A percentile compares a stretch with the other conserved stretches of the same genome.
These are phyloP conservation scores for Hysterium pulicare DNA, from an alignment of 2,329 filamentous ascomycete genomes.

Conservation along the genomic window DNA sequence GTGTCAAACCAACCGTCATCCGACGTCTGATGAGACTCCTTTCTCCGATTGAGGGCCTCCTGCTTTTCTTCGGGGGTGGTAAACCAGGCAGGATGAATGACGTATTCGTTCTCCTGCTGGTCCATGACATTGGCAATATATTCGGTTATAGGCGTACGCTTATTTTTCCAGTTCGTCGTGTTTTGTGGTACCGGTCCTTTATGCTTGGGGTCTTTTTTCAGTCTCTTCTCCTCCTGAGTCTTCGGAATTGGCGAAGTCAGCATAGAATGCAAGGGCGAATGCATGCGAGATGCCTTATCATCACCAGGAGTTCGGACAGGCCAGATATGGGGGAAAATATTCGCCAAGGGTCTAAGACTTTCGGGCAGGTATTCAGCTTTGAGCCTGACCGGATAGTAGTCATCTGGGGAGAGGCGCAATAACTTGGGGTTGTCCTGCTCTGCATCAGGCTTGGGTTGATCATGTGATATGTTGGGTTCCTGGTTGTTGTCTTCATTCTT, in stretches of 20 bases:
- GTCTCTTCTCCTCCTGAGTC: constrained; percentile 62
- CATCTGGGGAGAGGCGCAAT: constrained; percentile 43
- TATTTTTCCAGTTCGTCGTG: constrained; percentile 66
- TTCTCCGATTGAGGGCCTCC: constrained; percentile 53
- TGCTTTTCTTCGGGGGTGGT: constrained; percentile 53
- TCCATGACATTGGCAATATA: constrained; percentile 72
- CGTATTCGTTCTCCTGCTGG: constrained; percentile 77
- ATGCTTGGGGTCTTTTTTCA: constrained; percentile 40
- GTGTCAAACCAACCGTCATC: constrained; percentile 81
- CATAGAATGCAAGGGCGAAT: constrained; percentile 84
- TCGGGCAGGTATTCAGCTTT: constrained; percentile 39
- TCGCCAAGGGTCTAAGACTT: constrained; percentile 60
- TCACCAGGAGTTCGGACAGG: constrained; percentile 85
- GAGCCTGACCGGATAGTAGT: constrained; percentile 49
- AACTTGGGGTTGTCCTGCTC: constrained; percentile 20
- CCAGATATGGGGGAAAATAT: constrained; percentile 87
- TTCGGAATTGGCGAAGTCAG: constrained; percentile 71
- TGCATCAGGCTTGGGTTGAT: constrained; percentile 11
- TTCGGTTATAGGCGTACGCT: constrained; percentile 76
- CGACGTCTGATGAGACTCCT: constrained; percentile 46
- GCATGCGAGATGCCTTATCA: constrained; percentile 72
- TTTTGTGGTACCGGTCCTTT: constrained; percentile 57
- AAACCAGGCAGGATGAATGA: constrained; percentile 76
- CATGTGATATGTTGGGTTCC: neutral
- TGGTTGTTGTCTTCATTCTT: constrained; percentile 1